Percentiles rank a stretch among this genome's conserved stretches.
phyloP scores from a whole-genome alignment of 2,329 filamentous ascomycete species.

The Teratosphaeriaceae sp. region DNA sequence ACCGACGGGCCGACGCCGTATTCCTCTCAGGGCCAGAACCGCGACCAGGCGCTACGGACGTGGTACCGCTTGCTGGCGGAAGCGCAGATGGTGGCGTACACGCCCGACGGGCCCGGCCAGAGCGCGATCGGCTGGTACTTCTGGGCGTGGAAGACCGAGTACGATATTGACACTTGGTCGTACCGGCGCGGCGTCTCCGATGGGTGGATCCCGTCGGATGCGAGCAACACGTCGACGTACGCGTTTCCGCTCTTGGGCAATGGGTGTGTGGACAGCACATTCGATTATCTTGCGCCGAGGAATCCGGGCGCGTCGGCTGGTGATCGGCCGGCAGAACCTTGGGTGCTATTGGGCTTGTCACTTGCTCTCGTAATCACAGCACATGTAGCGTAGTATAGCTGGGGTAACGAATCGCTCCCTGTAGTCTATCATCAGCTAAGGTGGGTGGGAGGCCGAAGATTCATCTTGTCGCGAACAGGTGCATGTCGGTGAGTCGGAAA shows the following conservation, averaged over 20 bases:
- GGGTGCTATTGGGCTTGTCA: background rate
- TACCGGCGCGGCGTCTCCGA: slow-evolving; percentile 15
- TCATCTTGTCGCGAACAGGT: too few relatives aligned
- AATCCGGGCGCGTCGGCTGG: background rate
- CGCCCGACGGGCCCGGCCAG: slow-evolving; percentile 9
- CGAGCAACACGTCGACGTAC: slow-evolving; percentile 14
- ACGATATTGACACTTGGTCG: slow-evolving; percentile 22
- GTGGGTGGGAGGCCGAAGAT: too few relatives aligned
- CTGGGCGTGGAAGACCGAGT: slow-evolving; percentile 21
- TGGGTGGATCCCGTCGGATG: slow-evolving; percentile 18
- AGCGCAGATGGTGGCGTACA: slow-evolving; percentile 18
- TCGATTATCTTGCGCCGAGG: slow-evolving; percentile 11
- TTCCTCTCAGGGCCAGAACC: slow-evolving; percentile 4
- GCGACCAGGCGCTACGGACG: slow-evolving; percentile 15
- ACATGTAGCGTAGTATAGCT: too few relatives aligned
- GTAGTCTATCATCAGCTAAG: too few relatives aligned
- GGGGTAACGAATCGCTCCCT: too few relatives aligned
- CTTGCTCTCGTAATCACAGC: too few relatives aligned
- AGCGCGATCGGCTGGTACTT: slow-evolving; percentile 19
- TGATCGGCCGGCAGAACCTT: background rate
- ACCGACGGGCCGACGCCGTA: slow-evolving; percentile 8
- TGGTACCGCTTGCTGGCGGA: slow-evolving; percentile 20
- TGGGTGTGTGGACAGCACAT: slow-evolving; percentile 14
- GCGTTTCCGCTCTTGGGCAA: slow-evolving; percentile 13
- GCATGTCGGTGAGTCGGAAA: too few relatives aligned